A percentile compares a stretch with the other conserved stretches of the same genome.
These are phyloP conservation scores for Calonectria fujianensis DNA, from an alignment of 2,329 filamentous ascomycete genomes.

Conservation along the genomic window DNA sequence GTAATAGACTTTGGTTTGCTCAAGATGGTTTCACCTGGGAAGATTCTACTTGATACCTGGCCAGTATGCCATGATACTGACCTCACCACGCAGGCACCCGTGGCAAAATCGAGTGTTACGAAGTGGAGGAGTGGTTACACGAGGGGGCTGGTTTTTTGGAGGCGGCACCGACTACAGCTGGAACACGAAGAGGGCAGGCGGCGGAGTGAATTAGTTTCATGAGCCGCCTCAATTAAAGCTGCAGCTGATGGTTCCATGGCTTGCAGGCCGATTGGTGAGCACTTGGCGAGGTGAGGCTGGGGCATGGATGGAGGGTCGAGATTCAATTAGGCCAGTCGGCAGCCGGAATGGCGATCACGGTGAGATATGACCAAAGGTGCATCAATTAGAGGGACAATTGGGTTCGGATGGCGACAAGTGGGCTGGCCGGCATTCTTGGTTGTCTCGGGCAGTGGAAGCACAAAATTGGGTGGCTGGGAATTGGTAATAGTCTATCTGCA, in stretches of 20 bases:
- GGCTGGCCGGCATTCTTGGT: conserved; percentile 5
- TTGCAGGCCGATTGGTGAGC: not conserved
- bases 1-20: conserved; percentile 30
- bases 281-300: not conserved
- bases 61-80: conserved; percentile 2
- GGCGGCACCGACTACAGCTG: not conserved
- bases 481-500: conserved; percentile 39
- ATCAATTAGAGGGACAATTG: conserved; percentile 3
- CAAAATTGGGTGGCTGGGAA: conserved; percentile 35
- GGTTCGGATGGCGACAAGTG: conserved; percentile 13
- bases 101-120: not conserved
- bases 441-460: conserved; percentile 16
- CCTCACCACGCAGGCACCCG: not conserved
- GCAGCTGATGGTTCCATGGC: conserved; percentile 16
- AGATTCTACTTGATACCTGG: not conserved
- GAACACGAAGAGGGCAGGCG: not conserved
- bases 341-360: conserved; percentile 14
- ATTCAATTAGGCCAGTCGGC: conserved; percentile 4
- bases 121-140: conserved; percentile 5
- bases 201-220: conserved; percentile 18
- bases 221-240: conserved; percentile 32
- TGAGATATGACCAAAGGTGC: conserved; percentile 5
- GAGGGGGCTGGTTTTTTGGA: conserved; percentile 1
- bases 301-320: conserved; percentile 18
- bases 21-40: conserved; percentile 15